Conservation (phyloP, 1,284 basidiomycete genomes). For the Mycena sp. region DNA sequence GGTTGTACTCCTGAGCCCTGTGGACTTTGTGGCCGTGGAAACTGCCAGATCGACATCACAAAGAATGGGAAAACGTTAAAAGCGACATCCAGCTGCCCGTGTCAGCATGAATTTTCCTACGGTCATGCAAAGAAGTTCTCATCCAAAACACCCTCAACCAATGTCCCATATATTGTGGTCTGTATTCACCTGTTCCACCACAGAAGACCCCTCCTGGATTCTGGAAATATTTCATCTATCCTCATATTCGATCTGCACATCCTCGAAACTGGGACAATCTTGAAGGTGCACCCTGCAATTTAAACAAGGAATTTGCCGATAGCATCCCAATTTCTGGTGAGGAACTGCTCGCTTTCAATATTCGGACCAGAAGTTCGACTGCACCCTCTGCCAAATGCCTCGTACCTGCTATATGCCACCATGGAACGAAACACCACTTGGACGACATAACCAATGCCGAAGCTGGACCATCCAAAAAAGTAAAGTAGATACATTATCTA, state of each 20-base stretch:
- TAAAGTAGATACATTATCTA: too few species aligned
- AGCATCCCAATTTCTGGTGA: slow-evolving; percentile 1
- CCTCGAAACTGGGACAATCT: slow-evolving; percentile 6
- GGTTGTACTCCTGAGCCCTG: not conserved
- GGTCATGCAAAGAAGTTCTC: slow-evolving; percentile 7
- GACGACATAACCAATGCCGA: too few species aligned
- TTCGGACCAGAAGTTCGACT: too few species aligned
- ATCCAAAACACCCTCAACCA: not conserved
- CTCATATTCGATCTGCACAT: not conserved
- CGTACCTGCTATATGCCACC: too few species aligned
- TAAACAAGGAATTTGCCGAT: not conserved
- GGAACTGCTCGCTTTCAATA: too few species aligned
- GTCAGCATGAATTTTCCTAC: not conserved
- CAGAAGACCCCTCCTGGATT: not conserved
- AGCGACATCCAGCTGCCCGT: not conserved
- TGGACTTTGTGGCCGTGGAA: slow-evolving; percentile 3
- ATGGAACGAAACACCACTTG: too few species aligned
- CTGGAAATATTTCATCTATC: slow-evolving; percentile 10
- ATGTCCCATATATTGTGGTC: slow-evolving; percentile 6
- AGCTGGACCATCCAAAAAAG: too few species aligned
- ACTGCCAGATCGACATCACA: not conserved
- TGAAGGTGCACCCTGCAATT: not conserved
- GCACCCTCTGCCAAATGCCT: too few species aligned
- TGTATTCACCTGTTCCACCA: slow-evolving; percentile 8
- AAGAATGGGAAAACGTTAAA: not conserved